These are phyloP conservation scores for Fusarium floridanum DNA, from an alignment of 2,329 filamentous ascomycete genomes.

Conservation along the genomic window DNA sequence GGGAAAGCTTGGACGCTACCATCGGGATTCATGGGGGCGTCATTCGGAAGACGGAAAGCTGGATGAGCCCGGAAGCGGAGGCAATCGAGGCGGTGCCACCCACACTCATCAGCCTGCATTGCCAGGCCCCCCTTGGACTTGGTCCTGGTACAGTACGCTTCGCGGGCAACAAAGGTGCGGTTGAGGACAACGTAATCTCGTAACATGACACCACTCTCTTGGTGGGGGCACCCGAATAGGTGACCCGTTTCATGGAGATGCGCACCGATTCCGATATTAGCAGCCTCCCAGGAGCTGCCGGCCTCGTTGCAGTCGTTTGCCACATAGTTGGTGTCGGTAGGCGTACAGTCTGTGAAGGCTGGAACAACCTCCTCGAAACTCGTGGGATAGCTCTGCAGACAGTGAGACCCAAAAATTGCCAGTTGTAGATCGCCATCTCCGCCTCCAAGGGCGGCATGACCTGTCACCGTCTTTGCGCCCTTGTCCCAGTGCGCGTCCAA, in stretches of 20 bases:
- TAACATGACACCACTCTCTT: conserved; percentile 92
- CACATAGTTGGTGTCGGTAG: conserved; percentile 83
- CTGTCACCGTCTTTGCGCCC: conserved; percentile 75
- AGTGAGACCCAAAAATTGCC: conserved; percentile 93
- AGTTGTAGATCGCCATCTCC: conserved; percentile 79
- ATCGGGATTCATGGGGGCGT: conserved; percentile 74
- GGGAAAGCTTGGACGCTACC: conserved; percentile 88
- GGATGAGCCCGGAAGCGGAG: conserved; percentile 92
- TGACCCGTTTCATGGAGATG: conserved; percentile 94
- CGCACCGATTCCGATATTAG: conserved; percentile 92
- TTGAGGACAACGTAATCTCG: conserved; percentile 89
- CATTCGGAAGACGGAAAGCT: conserved; percentile 86
- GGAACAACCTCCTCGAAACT: conserved; percentile 91
- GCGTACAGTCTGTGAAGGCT: conserved; percentile 90
- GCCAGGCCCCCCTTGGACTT: conserved; percentile 85
- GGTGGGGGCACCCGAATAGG: conserved; percentile 89
- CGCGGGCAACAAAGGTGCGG: conserved; percentile 83
- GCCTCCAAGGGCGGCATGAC: conserved; percentile 88
- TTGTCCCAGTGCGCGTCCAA: conserved; percentile 92
- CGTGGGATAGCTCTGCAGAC: conserved; percentile 89
- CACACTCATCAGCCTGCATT: conserved; percentile 83
- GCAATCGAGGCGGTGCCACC: conserved; percentile 90
- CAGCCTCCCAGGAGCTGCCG: conserved; percentile 95
- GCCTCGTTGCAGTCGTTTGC: conserved; percentile 89
- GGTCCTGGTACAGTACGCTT: conserved; percentile 89